Evolutionary conservation across 163 green algal genomes (phyloP), one percentile per base, ranked within the genome.

Genomic region (Scenedesmus sp.): DNA sequence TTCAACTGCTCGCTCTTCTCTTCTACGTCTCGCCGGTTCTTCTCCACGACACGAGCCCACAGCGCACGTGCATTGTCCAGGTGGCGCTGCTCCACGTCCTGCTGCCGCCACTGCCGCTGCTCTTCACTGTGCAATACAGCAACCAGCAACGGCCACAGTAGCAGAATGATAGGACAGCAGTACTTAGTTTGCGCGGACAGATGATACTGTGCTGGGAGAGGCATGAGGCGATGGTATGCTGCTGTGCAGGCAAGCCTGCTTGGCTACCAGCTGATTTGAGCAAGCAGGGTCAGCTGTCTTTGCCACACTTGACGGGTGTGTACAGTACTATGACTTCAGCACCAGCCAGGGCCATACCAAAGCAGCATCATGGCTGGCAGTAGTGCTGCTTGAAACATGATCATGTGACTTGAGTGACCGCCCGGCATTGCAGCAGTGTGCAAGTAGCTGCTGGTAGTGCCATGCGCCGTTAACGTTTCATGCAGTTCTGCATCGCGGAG

Each of bases 1-100:
- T 96, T 97, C 5, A 98, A 93, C 93, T 98, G 97, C 91, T 98
- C 96, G 3, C 86, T 91, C 87, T 97, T 97, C 91, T 98, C 96
- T 84, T 97, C 94, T 22, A 98, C 96, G 40, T 95, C 94, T 20
- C 95, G 87, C 9, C 93, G n/a, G 86, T 95, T 97, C 89, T 95
- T 95, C 88, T 97, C 95, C 30, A 95, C 89, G 18, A 93, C 95
- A 26, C 94, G 93, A n/a, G 73, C 68, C 95, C 95, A 97, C 37
- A 97, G 80, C 26, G 92, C 89, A 6, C 96, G 89, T 16, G 96
- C 96, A 85, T 98, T 98, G 68, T 98, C 96, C 37, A 98, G 86
- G n/a, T 94, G 87, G 18, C 92, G 46, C 91, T 98, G 96, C 90
- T 97, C 91, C 6, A 97, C 68, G 86, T 98, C 96, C 13, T 95